phyloP scores from a whole-genome alignment of 208 protist species.

The Endotrypanum monterogeii region DNA sequence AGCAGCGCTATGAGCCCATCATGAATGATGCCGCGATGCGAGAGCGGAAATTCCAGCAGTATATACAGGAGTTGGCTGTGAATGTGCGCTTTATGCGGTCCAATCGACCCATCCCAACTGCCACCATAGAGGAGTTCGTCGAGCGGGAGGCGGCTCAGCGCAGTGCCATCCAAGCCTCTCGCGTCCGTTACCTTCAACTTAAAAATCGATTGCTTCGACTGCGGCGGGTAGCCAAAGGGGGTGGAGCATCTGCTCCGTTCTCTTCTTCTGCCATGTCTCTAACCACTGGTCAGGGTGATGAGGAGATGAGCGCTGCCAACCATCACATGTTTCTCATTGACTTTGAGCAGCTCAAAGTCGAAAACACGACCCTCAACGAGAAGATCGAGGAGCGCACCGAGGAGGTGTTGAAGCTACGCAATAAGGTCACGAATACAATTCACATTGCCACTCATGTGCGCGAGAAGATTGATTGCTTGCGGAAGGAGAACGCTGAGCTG shows the following conservation, averaged over 20 bases:
- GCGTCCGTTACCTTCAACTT: conserved; percentile 93
- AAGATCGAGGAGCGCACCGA: conserved; percentile 99
- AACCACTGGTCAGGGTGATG: conserved; percentile 5
- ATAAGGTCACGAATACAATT: conserved; percentile 96
- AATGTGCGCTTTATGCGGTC: conserved; percentile 71
- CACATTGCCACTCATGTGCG: conserved; percentile 98
- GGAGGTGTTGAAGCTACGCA: conserved; percentile 95
- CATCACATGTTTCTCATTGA: conserved; percentile 97
- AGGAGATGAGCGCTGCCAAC: conserved; percentile 75
- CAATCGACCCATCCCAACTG: conserved; percentile 66
- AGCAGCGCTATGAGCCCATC: conserved; percentile 52
- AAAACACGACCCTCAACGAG: conserved; percentile 98
- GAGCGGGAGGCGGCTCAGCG: conserved; percentile 75
- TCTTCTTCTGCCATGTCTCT: background rate
- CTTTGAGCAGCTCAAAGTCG: conserved; percentile 99
- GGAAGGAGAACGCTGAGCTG: conserved; percentile 90
- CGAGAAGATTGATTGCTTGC: conserved; percentile 98
- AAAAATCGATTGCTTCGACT: conserved; percentile 79
- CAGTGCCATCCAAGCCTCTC: conserved; percentile 71
- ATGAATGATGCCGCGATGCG: conserved; percentile 64
- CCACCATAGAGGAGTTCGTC: conserved; percentile 77
- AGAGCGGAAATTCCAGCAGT: conserved; percentile 78
- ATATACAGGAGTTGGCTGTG: conserved; percentile 60
- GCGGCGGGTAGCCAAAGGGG: conserved; percentile 37
- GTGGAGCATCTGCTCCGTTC: background rate